Evolutionary conservation across 768 basidiomycete species (phyloP).

Genomic region (Epithele typhae): DNA sequence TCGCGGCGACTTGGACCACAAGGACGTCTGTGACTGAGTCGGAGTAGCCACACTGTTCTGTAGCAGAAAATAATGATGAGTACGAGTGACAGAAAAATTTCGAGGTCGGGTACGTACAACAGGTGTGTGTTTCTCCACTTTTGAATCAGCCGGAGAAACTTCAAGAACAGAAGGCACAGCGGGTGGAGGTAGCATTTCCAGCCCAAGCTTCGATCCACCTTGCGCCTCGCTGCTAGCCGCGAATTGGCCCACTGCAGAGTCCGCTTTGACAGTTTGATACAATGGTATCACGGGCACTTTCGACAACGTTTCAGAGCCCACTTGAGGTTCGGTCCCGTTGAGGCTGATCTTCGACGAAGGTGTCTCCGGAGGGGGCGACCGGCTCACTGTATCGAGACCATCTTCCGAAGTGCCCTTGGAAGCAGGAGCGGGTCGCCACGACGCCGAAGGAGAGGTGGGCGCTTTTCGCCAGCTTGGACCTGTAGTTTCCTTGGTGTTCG

Average conservation of each 20-base stretch:
- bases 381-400: conserved; percentile 51
- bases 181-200: background rate
- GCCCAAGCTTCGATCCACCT: background rate
- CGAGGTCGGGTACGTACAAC: no score
- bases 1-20: conserved; percentile 51
- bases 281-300: no score
- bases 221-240: conserved; percentile 79
- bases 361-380: conserved; percentile 62
- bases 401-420: conserved; percentile 6
- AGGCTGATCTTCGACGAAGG: conserved; percentile 23
- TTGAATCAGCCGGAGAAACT: background rate
- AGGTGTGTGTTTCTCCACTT: background rate
- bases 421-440: conserved; percentile 13
- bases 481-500: conserved; percentile 27
- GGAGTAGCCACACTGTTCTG: no score
- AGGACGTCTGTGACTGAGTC: conserved; percentile 26
- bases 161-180: no score
- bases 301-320: background rate
- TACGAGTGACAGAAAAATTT: no score
- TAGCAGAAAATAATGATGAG: no score
- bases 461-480: conserved; percentile 38
- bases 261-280: no score
- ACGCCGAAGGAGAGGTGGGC: conserved; percentile 14
- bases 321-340: conserved; percentile 1
- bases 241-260: conserved; percentile 65